A percentile compares a stretch with the other conserved stretches of the same genome.
Evolutionary conservation across 495 filamentous ascomycete species (phyloP).

Genomic region (Penicillium paradoxum): DNA sequence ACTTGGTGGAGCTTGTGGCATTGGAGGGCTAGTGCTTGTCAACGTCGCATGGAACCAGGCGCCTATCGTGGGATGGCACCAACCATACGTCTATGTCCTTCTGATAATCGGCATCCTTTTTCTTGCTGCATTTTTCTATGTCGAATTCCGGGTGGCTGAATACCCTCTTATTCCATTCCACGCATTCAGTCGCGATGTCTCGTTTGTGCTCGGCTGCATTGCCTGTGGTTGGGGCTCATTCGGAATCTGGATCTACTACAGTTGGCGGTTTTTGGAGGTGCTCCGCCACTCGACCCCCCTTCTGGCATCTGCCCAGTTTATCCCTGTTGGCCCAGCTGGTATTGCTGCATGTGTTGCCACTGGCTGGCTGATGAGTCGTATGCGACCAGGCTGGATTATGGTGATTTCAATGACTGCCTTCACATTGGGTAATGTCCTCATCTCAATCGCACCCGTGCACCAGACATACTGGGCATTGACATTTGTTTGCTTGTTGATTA

Average conservation of each 20-base stretch:
- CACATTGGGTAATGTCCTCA: conserved; percentile 33
- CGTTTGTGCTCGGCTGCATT: conserved; percentile 41
- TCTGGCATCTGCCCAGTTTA: conserved; percentile 32
- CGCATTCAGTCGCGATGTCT: conserved; percentile 33
- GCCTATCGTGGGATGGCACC: conserved; percentile 40
- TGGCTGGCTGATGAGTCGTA: conserved; percentile 37
- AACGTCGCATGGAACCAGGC: conserved; percentile 52
- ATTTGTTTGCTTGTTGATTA: conserved; percentile 49
- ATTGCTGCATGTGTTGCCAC: conserved; percentile 38
- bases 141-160: conserved; percentile 32
- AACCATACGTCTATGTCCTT: conserved; percentile 41
- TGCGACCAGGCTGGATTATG: conserved; percentile 44
- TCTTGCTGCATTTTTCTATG: conserved; percentile 34
- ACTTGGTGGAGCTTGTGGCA: conserved; percentile 48
- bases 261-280: conserved; percentile 36
- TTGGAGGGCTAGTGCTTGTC: conserved; percentile 52
- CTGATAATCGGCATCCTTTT: conserved; percentile 43
- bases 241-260: conserved; percentile 50
- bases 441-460: conserved; percentile 32
- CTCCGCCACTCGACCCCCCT: conserved; percentile 34
- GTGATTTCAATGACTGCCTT: conserved; percentile 42
- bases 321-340: conserved; percentile 37
- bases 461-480: conserved; percentile 43
- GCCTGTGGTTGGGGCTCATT: conserved; percentile 46
- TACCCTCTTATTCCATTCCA: conserved; percentile 44